A percentile compares a stretch with the other conserved stretches of the same genome.
phyloP scores from a whole-genome alignment of 2,329 filamentous ascomycete species.

The Teratosphaeria gauchensis region DNA sequence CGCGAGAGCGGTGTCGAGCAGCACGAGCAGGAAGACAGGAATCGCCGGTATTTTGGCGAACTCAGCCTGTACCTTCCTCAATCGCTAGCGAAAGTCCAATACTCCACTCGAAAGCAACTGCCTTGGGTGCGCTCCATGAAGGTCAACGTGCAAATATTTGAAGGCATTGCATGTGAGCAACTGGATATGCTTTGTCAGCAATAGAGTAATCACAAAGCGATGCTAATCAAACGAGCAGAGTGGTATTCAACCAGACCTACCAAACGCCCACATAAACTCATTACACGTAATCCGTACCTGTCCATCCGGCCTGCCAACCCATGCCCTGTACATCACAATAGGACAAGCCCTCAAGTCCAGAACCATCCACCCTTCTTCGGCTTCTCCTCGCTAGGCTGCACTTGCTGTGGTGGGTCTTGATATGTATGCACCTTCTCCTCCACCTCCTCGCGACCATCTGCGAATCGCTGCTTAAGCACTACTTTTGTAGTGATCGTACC shows the following conservation, averaged over 20 bases:
- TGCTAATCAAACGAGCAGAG: background rate
- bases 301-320: background rate
- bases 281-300: background rate
- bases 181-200: background rate
- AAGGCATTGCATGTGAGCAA: background rate
- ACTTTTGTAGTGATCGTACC: constrained; percentile 50
- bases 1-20: background rate
- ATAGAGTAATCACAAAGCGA: background rate
- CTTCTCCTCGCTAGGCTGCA: constrained; percentile 7
- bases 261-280: background rate
- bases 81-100: background rate
- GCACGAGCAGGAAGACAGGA: background rate
- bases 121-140: background rate
- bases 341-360: constrained; percentile 2
- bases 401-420: constrained; percentile 3
- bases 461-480: constrained; percentile 48
- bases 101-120: background rate
- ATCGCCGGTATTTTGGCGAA: too few species aligned
- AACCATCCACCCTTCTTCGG: constrained; percentile 10
- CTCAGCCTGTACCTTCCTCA: background rate
- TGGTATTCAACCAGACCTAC: background rate
- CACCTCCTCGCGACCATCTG: constrained; percentile 51
- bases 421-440: constrained; percentile 44
- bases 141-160: background rate
- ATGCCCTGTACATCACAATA: background rate